phyloP scores from a whole-genome alignment of 2,329 filamentous ascomycete genomes.

The Ceratocystis eucalypticola region DNA sequence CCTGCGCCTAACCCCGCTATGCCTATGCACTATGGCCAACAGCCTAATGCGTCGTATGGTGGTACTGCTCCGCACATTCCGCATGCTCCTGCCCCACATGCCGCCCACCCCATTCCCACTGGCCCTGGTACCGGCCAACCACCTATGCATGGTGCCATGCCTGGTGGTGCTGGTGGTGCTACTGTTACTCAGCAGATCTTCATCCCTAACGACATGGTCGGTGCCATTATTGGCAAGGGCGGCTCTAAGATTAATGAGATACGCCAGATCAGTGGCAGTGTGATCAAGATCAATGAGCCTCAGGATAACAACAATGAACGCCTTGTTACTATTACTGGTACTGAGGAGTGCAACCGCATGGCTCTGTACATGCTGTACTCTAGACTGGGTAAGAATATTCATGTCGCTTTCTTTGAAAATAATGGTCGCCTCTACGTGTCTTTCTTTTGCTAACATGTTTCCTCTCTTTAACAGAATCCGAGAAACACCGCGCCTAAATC shows the following conservation, averaged over 20 bases:
- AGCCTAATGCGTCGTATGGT: conserved; percentile 60
- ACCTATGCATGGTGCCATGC: conserved; percentile 54
- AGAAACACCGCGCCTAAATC: conserved; percentile 33
- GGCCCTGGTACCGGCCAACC: conserved; percentile 36
- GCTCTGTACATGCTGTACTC: conserved; percentile 99
- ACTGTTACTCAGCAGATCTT: conserved; percentile 96
- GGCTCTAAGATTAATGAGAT: conserved; percentile 99
- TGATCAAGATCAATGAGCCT: conserved; percentile 99
- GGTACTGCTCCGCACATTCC: conserved; percentile 59
- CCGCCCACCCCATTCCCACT: conserved; percentile 41
- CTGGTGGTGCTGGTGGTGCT: conserved; percentile 37
- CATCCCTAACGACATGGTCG: conserved; percentile 99
- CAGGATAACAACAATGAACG: conserved; percentile 98
- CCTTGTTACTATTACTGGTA: conserved; percentile 91
- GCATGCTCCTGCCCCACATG: conserved; percentile 52
- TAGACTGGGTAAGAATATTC: conserved; percentile 58
- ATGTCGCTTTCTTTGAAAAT: background rate
- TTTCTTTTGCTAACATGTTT: background rate
- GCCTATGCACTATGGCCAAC: conserved; percentile 66
- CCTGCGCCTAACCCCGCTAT: conserved; percentile 50
- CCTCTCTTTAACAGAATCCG: conserved; percentile 29
- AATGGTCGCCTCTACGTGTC: background rate
- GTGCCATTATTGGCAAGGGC: conserved; percentile 96
- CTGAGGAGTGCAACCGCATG: conserved; percentile 98
- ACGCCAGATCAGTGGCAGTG: conserved; percentile 86